Base-by-base conservation (phyloP, 2,329 filamentous ascomycete species). In the Bipolaris zeicola region DNA sequence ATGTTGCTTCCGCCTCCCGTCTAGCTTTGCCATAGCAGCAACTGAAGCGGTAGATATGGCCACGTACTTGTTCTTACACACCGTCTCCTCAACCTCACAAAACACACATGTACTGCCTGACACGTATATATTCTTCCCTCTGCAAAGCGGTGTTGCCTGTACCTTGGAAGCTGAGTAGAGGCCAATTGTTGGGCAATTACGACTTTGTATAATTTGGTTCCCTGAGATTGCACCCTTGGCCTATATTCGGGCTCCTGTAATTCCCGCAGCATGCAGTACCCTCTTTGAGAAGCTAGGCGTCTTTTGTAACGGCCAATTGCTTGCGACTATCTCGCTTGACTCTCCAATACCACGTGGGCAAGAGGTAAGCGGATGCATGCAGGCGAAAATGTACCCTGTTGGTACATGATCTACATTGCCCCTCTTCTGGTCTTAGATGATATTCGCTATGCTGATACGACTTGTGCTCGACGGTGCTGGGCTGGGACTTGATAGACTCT, bases 381-480 rank as follows among this genome's bases (percentile, higher is more conserved):
- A 33, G 16, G 8, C 14, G 18, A 39, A 22, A 36, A 20, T 45
- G 31, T 33, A 31, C 34, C 38, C 18, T 7, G 11, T 41, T 45
- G 16, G 24, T 36, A 43, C 20, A 33, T 28, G 10, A 48, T 45
- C 11, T 20, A 14, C 20, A 34, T 14, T 16, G 10, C 41, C 36
- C 20, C 24, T 22, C 16, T 41, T 51, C 26, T n/a, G 26, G 22
- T 52, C 26, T 69, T 43, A 76, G 51, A 79, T 79, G 46, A 79
- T 79, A 48, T 79, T 79, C 34, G 77, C 76, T 58, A 79, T 79
- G 57, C 77, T 79, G 51, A 79, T 78, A 14, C 77, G 71, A 41
- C 71, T 74, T 72, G 72, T 81, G 73, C 66, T 81, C 73, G 65
- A 78, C 58, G 58, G 64, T 48, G 62, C 68, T 53, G 61, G 71